Conservation (phyloP, 148 eudicot species). For the Cornus kousa region DNA sequence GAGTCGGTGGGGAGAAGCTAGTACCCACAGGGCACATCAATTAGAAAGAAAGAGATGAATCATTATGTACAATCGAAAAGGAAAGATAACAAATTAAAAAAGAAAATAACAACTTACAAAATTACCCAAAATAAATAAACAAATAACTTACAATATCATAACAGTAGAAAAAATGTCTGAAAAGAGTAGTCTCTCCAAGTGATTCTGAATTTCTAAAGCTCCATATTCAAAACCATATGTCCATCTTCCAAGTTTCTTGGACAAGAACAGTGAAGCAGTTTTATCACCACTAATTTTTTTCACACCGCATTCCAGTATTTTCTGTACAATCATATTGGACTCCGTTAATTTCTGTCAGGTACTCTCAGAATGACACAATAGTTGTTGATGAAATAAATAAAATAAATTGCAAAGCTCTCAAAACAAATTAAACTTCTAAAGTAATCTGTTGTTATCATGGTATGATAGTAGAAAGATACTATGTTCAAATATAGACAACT, state of each 20-base stretch:
- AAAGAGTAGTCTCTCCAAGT: slow-evolving; percentile 70
- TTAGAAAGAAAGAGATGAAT: slow-evolving; percentile 12
- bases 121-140: too few species aligned
- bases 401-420: neutral
- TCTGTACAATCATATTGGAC: slow-evolving; percentile 43
- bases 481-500: neutral
- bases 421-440: neutral
- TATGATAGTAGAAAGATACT: neutral
- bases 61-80: neutral
- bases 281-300: slow-evolving; percentile 52
- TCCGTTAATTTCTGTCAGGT: slow-evolving; percentile 1
- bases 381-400: neutral
- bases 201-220: slow-evolving; percentile 76
- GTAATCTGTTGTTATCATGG: neutral
- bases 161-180: slow-evolving; percentile 67
- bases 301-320: slow-evolving; percentile 83
- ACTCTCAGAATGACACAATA: slow-evolving; percentile 1
- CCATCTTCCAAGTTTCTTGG: slow-evolving; percentile 58
- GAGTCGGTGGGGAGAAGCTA: slow-evolving; percentile 58
- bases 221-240: slow-evolving; percentile 80
- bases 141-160: slow-evolving; percentile 54
- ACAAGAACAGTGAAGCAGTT: slow-evolving; percentile 66
- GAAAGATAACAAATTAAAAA: neutral
- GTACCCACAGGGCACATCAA: slow-evolving; percentile 12
- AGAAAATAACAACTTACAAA: slow-evolving; percentile 35